Evolutionary conservation across 2,329 filamentous ascomycete genomes (phyloP), one percentile per base, ranked within the genome.

Genomic region (Botrytis medusae): DNA sequence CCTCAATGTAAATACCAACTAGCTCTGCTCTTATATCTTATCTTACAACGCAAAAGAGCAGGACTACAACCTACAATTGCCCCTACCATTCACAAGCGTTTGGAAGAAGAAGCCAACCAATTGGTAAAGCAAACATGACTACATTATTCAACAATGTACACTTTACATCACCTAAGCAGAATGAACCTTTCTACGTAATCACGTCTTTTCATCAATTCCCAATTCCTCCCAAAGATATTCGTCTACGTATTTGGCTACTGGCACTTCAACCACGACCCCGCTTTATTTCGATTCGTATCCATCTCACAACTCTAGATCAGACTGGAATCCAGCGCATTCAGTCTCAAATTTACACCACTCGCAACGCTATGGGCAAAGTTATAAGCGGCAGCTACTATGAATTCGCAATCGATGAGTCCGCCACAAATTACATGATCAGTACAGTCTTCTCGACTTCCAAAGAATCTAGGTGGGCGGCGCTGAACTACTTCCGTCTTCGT

Each of bases 161-260:
- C 48, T 69, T 69, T 18, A 34, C 48, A 8, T 29, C 65, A 54
- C 2, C 48, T 32, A 42, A 57, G 4, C 32, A n/a, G 32, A 29
- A 69, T 37, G 32, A n/a, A 57, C 16, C 65, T 40, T 42, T 9
- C 6, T 2, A 7, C n/a, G 20, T 1, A 48, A 48, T 16, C 40
- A 29, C 3, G 63, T 20, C 63, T 48, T 69, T 69, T 57, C 25
- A 57, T 69, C 25, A 54, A 29, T 69, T 69, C 12, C 22, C 65
- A 34, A 20, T n/a, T 57, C 65, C 59, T 69, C 65, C 65, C 32
- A 51, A 54, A 29, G 65, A 68, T 8, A 42, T 68, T 16, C 65
- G 65, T 68, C 65, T 68, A 57, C 48, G 46, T 40, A 68, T 68
- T 12, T 54, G 65, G 65, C n/a, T 32, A 54, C 34, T 68, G 48